Conservation (phyloP, 805 yeast species). For the Metschnikowia rubicola region DNA sequence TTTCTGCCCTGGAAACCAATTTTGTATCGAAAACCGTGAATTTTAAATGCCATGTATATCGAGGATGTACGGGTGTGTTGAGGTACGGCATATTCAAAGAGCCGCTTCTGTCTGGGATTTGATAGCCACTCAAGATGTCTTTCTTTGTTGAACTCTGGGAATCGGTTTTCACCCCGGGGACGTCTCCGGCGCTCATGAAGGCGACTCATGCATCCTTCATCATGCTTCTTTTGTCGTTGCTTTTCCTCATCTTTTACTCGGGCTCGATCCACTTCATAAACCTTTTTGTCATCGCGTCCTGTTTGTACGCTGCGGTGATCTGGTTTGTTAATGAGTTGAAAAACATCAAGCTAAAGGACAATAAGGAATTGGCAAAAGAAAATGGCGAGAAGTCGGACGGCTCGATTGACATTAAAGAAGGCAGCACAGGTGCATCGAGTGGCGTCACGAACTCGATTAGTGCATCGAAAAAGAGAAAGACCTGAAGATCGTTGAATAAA, state of each 20-base stretch:
- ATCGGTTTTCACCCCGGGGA: constrained; percentile 88
- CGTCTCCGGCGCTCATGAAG: constrained; percentile 80
- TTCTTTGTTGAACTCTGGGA: constrained; percentile 78
- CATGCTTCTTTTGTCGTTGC: constrained; percentile 55
- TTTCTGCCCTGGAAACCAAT: too few relatives aligned
- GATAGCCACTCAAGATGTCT: constrained; percentile 20
- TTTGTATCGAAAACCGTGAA: too few relatives aligned
- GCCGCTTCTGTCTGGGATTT: too few relatives aligned
- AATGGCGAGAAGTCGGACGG: not conserved
- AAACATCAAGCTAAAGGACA: constrained; percentile 43
- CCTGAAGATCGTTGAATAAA: not conserved
- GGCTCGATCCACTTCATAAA: constrained; percentile 65
- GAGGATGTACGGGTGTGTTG: too few relatives aligned
- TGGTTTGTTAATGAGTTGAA: constrained; percentile 83
- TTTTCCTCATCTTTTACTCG: constrained; percentile 56
- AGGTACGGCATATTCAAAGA: too few relatives aligned
- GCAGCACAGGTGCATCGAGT: not conserved
- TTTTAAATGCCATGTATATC: too few relatives aligned
- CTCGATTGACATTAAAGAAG: too few relatives aligned
- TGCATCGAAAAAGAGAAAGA: constrained; percentile 16
- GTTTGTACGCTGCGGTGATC: constrained; percentile 74
- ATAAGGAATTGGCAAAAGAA: constrained; percentile 37
- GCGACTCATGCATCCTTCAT: constrained; percentile 87
- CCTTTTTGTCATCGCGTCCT: constrained; percentile 51
- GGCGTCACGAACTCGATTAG: constrained; percentile 2